Evolutionary conservation across 306 rosid genomes (phyloP).

Genomic region (Fragaria nilgerrensis): DNA sequence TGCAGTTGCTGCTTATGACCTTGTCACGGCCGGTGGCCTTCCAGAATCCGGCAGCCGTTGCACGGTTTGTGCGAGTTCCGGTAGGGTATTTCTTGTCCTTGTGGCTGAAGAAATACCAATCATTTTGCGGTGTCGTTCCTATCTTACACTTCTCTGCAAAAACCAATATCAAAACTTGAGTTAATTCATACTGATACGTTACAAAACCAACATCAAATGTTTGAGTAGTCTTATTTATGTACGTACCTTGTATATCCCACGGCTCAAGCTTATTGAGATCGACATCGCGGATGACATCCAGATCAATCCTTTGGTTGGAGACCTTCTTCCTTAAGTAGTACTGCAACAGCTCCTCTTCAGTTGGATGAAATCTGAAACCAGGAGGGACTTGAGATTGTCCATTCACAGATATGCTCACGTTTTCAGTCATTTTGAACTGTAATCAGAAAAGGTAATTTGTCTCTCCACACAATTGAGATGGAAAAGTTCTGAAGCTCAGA

Average conservation of each 20-base stretch:
- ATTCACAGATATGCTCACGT: conserved; percentile 78
- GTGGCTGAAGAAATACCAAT: conserved; percentile 97
- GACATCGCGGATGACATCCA: conserved; percentile 82
- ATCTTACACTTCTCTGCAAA: conserved; percentile 75
- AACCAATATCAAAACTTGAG: background rate
- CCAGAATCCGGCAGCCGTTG: conserved; percentile 93
- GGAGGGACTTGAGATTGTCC: conserved; percentile 94
- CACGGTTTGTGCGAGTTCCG: conserved; percentile 88
- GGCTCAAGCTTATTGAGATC: conserved; percentile 99
- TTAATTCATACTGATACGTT: background rate
- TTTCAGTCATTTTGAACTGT: conserved; percentile 29
- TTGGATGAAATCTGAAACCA: conserved; percentile 88
- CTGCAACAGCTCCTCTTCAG: conserved; percentile 82
- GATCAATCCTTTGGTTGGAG: conserved; percentile 67
- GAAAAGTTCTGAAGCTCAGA: background rate
- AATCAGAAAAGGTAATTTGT: background rate
- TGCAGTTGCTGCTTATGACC: conserved; percentile 61
- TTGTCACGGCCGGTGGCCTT: conserved; percentile 97
- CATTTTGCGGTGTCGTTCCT: conserved; percentile 94
- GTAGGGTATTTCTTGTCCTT: conserved; percentile 97
- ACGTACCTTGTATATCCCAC: conserved; percentile 92
- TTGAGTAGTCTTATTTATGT: background rate
- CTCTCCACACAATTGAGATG: background rate
- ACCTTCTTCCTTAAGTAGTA: conserved; percentile 85
- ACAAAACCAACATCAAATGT: background rate